A percentile compares a stretch with the other conserved stretches of the same genome.
Conservation (phyloP, 2,329 filamentous ascomycete species). For the Aspergillus sp. region DNA sequence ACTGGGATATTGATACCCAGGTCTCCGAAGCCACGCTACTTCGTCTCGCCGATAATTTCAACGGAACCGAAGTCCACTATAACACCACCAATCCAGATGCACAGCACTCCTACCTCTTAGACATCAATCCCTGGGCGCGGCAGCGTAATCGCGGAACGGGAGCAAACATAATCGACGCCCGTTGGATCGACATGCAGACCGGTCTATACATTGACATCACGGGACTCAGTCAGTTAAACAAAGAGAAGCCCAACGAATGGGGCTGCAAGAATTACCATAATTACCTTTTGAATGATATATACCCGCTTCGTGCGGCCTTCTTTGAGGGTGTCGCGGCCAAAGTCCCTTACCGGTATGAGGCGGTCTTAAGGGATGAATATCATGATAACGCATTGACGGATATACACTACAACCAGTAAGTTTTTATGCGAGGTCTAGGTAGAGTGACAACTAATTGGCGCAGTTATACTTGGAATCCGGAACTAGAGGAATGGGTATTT, state of each 20-base stretch:
- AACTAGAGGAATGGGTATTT: conserved; percentile 34
- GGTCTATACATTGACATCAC: conserved; percentile 85
- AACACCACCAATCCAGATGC: conserved; percentile 41
- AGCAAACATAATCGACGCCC: conserved; percentile 76
- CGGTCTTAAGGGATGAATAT: conserved; percentile 43
- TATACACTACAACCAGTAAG: conserved; percentile 39
- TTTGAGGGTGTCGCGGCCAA: conserved; percentile 72
- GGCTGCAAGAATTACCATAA: conserved; percentile 78
- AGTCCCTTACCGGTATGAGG: conserved; percentile 57
- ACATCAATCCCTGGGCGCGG: conserved; percentile 70
- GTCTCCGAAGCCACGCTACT: conserved; percentile 66
- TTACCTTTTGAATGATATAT: conserved; percentile 70
- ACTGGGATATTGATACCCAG: conserved; percentile 82
- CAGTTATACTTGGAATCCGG: conserved; percentile 40
- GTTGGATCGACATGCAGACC: conserved; percentile 75
- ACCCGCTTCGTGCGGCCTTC: conserved; percentile 69
- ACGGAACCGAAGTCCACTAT: conserved; percentile 62
- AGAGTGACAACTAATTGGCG: conserved; percentile 13
- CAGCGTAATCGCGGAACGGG: conserved; percentile 65
- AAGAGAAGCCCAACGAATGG: conserved; percentile 64
- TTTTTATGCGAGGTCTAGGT: not conserved
- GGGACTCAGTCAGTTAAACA: conserved; percentile 67
- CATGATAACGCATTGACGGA: conserved; percentile 32
- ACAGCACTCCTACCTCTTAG: conserved; percentile 64
- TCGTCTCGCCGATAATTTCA: conserved; percentile 65